Conservation (phyloP, 495 filamentous ascomycete species). For the Pyrenula aspistea region DNA sequence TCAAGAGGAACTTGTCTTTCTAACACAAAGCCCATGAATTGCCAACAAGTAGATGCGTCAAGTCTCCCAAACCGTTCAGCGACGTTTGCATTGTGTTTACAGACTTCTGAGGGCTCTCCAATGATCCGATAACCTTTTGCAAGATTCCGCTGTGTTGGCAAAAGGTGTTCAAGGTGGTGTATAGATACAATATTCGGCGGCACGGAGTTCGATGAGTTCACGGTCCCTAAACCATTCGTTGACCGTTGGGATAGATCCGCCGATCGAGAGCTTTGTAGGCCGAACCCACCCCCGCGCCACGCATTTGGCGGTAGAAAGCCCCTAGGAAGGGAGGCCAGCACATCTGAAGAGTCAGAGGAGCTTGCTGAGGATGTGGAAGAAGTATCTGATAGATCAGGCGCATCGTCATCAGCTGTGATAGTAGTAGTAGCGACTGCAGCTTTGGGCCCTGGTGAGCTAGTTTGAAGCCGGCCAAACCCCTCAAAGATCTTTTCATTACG, state of each 20-base stretch:
- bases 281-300: conserved; percentile 36
- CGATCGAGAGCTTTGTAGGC: conserved; percentile 32
- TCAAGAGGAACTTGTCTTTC: conserved; percentile 62
- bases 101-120: conserved; percentile 66
- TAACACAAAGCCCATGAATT: conserved; percentile 63
- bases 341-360: conserved; percentile 59
- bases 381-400: conserved; percentile 49
- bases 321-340: conserved; percentile 29
- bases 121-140: conserved; percentile 75
- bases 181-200: conserved; percentile 53
- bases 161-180: conserved; percentile 48
- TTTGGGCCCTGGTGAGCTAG: conserved; percentile 37
- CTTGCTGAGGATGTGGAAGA: conserved; percentile 56
- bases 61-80: conserved; percentile 59
- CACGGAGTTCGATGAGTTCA: conserved; percentile 20
- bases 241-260: conserved; percentile 45
- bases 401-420: conserved; percentile 35
- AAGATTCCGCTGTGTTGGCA: conserved; percentile 66
- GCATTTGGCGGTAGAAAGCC: conserved; percentile 40
- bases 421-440: conserved; percentile 25
- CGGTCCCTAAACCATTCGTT: conserved; percentile 27
- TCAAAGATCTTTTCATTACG: conserved; percentile 67
- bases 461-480: conserved; percentile 71
- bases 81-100: conserved; percentile 67
- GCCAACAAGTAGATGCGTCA: conserved; percentile 78